Conservation (phyloP, 2,329 filamentous ascomycete species). For the Ceratocystis colombiana region DNA sequence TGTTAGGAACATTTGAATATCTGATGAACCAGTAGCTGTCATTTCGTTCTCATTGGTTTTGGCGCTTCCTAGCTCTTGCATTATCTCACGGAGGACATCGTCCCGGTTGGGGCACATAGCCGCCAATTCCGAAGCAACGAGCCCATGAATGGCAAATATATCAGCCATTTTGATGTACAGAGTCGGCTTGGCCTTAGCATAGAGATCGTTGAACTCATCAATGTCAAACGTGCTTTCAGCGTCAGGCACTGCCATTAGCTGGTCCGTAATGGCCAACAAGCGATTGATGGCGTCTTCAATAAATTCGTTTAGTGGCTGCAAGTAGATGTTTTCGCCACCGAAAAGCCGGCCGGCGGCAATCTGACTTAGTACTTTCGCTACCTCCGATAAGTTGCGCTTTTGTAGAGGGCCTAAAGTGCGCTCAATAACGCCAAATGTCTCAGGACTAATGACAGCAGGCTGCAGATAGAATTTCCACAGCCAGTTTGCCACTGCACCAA, state of each 20-base stretch:
- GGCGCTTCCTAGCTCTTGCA: conserved; percentile 87
- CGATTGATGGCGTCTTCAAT: conserved; percentile 75
- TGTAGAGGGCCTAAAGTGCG: conserved; percentile 80
- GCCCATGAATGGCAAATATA: conserved; percentile 88
- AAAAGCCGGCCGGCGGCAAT: conserved; percentile 82
- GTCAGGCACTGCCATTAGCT: conserved; percentile 72
- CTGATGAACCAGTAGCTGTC: conserved; percentile 71
- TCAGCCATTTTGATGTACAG: conserved; percentile 99
- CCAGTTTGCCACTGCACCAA: conserved; percentile 83
- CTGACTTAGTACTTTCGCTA: conserved; percentile 84
- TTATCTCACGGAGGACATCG: conserved; percentile 79
- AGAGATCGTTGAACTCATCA: conserved; percentile 96
- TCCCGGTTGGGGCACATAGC: conserved; percentile 70
- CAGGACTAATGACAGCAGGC: conserved; percentile 76
- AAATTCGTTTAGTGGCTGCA: conserved; percentile 90
- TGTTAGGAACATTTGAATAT: conserved; percentile 83
- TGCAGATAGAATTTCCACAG: conserved; percentile 90
- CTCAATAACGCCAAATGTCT: conserved; percentile 87
- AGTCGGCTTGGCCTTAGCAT: conserved; percentile 90
- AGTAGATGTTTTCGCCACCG: conserved; percentile 86
- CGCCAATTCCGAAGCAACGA: conserved; percentile 69
- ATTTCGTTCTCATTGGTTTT: conserved; percentile 95
- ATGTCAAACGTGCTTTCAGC: conserved; percentile 93
- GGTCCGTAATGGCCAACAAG: conserved; percentile 62
- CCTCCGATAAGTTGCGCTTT: conserved; percentile 82